Conservation (phyloP, 139 green algal species). For the Chlamydomonas applanata region DNA sequence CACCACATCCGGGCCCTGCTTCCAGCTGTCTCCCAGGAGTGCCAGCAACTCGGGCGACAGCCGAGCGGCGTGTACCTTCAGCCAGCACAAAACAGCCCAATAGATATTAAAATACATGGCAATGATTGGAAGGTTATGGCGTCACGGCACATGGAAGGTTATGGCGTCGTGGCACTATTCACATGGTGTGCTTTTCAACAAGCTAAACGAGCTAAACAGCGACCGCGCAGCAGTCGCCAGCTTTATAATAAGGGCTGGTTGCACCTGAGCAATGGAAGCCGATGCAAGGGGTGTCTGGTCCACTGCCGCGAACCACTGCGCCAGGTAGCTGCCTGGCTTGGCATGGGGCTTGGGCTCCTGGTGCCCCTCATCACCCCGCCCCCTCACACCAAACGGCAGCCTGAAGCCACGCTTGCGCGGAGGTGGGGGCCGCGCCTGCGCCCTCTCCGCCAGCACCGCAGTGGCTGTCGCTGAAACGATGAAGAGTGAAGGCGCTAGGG, state of each 20-base stretch:
- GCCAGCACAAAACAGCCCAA: too few species aligned
- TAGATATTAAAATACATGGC: too few species aligned
- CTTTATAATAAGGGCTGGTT: too few species aligned
- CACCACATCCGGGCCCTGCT: not conserved
- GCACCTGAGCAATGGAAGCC: slow-evolving; percentile 3
- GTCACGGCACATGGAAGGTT: not conserved
- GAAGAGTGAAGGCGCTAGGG: not conserved
- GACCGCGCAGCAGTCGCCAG: too few species aligned
- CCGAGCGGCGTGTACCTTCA: not conserved
- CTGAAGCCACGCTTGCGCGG: too few species aligned
- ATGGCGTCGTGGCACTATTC: not conserved
- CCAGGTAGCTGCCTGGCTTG: not conserved
- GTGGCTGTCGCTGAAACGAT: not conserved
- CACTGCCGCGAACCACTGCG: not conserved
- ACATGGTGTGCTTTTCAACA: not conserved
- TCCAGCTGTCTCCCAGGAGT: not conserved
- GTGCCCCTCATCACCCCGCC: too few species aligned
- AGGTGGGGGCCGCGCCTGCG: not conserved
- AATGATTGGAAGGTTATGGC: too few species aligned
- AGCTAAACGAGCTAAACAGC: too few species aligned
- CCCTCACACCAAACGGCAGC: too few species aligned
- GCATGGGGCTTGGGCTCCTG: too few species aligned
- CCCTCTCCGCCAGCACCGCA: not conserved
- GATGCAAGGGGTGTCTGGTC: not conserved
- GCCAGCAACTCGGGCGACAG: not conserved